Evolutionary conservation across 2,329 filamentous ascomycete genomes (phyloP).

Genomic region (Lasiodiplodia hormozganensis): DNA sequence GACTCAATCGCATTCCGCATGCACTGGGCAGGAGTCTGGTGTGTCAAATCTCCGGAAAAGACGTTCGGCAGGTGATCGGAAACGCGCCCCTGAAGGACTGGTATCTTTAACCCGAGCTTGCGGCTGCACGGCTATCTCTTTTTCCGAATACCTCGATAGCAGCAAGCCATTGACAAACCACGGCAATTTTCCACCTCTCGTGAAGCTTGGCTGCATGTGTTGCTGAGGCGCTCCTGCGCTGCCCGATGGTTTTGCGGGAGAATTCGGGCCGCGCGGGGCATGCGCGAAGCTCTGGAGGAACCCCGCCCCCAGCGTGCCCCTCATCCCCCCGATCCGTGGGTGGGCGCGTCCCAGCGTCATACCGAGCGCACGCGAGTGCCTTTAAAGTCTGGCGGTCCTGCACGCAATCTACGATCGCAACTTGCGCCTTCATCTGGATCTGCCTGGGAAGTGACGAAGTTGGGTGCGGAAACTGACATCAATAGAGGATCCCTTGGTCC

Average conservation of each 20-base stretch:
- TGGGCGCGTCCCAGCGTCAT: slow-evolving; percentile 22
- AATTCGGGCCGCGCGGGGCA: slow-evolving; percentile 24
- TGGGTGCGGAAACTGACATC: slow-evolving; percentile 26
- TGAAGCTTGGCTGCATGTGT: slow-evolving; percentile 24
- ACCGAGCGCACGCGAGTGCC: not conserved
- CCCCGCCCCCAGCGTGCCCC: slow-evolving; percentile 25
- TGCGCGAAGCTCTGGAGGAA: slow-evolving; percentile 1
- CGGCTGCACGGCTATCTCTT: slow-evolving; percentile 16
- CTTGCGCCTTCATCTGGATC: slow-evolving; percentile 1
- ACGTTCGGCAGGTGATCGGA: not conserved
- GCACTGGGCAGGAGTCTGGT: not conserved
- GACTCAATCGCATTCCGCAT: slow-evolving; percentile 3
- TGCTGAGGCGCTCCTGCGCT: slow-evolving; percentile 10
- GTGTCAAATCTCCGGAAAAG: slow-evolving; percentile 2
- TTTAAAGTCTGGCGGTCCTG: slow-evolving; percentile 9
- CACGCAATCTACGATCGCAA: slow-evolving; percentile 11
- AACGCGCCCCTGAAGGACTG: not conserved
- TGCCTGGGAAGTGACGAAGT: slow-evolving; percentile 22
- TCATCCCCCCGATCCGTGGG: slow-evolving; percentile 25
- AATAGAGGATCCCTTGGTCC: slow-evolving; percentile 29
- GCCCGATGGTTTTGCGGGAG: slow-evolving; percentile 20
- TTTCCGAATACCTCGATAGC: not conserved
- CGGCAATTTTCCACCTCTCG: slow-evolving; percentile 24
- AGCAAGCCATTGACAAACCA: slow-evolving; percentile 1
- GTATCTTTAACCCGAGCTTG: slow-evolving; percentile 20